Evolutionary conservation across 106 monocot genomes (phyloP).

Genomic region (Dactylorhiza incarnata): DNA sequence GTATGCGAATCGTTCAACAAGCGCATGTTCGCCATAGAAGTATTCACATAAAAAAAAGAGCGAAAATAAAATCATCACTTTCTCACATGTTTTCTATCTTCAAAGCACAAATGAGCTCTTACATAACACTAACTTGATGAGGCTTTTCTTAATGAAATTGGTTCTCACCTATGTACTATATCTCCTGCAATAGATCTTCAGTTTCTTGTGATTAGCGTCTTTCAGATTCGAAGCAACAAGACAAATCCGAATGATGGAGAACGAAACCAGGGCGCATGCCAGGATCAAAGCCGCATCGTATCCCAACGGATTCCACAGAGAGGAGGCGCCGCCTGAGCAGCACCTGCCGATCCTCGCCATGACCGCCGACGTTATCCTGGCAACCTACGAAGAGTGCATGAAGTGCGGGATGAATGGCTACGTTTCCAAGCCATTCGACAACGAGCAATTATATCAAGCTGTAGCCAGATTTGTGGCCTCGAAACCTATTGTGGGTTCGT

Average conservation of each 20-base stretch:
- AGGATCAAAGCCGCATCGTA: neutral
- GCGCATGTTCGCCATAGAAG: too few species aligned
- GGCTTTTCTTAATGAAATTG: too few species aligned
- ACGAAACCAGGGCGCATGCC: slow-evolving; percentile 31
- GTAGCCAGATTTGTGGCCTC: slow-evolving; percentile 59
- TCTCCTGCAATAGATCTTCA: neutral
- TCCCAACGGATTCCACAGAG: neutral
- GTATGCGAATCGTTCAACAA: too few species aligned
- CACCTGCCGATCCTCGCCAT: slow-evolving; percentile 87
- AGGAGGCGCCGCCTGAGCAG: slow-evolving; percentile 13
- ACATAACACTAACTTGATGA: too few species aligned
- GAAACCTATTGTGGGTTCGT: slow-evolving; percentile 13
- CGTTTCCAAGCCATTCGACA: slow-evolving; percentile 94
- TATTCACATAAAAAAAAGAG: too few species aligned
- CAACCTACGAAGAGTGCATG: slow-evolving; percentile 86
- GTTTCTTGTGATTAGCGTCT: neutral
- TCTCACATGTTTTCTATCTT: too few species aligned
- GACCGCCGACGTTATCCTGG: slow-evolving; percentile 97
- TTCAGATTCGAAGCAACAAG: slow-evolving; percentile 89
- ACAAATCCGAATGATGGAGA: slow-evolving; percentile 75
- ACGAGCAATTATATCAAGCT: slow-evolving; percentile 73
- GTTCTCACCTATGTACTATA: neutral
- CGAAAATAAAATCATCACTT: too few species aligned
- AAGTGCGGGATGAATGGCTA: slow-evolving; percentile 97
- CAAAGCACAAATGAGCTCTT: too few species aligned